phyloP scores from a whole-genome alignment of 371 early-diverging fungal genomes.

The Syncephalastrum monosporum region DNA sequence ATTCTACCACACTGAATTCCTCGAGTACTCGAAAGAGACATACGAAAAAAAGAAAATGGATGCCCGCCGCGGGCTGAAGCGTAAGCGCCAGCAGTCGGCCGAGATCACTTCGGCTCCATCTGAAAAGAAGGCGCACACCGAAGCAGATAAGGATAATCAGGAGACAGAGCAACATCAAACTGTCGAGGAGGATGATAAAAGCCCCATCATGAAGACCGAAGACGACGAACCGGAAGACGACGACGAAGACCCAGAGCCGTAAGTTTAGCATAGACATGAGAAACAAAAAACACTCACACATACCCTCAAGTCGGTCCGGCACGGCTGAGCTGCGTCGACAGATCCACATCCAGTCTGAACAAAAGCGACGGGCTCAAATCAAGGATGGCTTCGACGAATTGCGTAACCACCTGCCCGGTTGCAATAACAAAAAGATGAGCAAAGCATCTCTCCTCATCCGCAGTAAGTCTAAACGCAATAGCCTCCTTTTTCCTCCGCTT shows the following conservation, averaged over 20 bases:
- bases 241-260: constrained; percentile 1
- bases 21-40: constrained; percentile 47
- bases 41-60: constrained; percentile 41
- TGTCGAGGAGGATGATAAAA: constrained; percentile 19
- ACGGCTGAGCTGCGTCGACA: constrained; percentile 48
- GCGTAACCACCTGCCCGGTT: constrained; percentile 48
- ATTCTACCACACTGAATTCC: constrained; percentile 49
- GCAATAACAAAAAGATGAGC: constrained; percentile 56
- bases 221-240: neutral
- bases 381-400: constrained; percentile 55
- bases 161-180: neutral
- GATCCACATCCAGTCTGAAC: constrained; percentile 55
- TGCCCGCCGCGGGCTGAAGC: constrained; percentile 26
- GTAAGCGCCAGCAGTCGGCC: constrained; percentile 27
- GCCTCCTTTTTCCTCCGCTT: no score
- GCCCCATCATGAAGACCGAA: neutral
- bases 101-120: neutral
- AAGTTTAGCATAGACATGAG: neutral
- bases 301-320: constrained; percentile 11
- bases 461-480: constrained; percentile 28
- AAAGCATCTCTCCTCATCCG: constrained; percentile 53
- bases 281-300: neutral
- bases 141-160: constrained; percentile 8
- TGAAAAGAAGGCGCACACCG: neutral
- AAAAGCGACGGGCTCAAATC: constrained; percentile 52